A percentile compares a stretch with the other conserved stretches of the same genome.
Evolutionary conservation across 2,329 filamentous ascomycete species (phyloP).

Genomic region (Cladobotryum protrusum): DNA sequence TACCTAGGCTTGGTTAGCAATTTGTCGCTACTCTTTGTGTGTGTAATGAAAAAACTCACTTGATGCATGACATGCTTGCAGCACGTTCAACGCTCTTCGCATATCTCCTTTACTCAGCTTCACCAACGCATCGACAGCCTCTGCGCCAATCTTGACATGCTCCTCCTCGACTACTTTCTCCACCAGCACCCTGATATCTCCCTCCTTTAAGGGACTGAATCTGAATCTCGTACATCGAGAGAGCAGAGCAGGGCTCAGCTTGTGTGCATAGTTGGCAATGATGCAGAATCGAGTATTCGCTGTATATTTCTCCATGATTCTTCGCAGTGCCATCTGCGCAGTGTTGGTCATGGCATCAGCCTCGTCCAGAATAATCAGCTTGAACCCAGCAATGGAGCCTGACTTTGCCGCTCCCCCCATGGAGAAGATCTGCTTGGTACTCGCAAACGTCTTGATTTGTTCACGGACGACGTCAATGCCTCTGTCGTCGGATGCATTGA

Average conservation of each 20-base stretch:
- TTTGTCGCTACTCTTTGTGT: slow-evolving; percentile 44
- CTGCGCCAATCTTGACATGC: slow-evolving; percentile 71
- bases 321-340: slow-evolving; percentile 90
- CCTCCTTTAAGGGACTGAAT: slow-evolving; percentile 87
- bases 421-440: slow-evolving; percentile 92
- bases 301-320: slow-evolving; percentile 99
- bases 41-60: slow-evolving; percentile 41
- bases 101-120: slow-evolving; percentile 91
- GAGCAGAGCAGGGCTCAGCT: slow-evolving; percentile 84
- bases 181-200: slow-evolving; percentile 76
- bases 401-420: slow-evolving; percentile 45
- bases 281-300: slow-evolving; percentile 97
- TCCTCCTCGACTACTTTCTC: slow-evolving; percentile 88
- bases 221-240: slow-evolving; percentile 92
- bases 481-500: slow-evolving; percentile 94
- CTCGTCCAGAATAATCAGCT: slow-evolving; percentile 96
- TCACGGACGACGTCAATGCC: slow-evolving; percentile 97
- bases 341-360: slow-evolving; percentile 99
- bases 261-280: slow-evolving; percentile 98
- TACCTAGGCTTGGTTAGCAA: slow-evolving; percentile 50
- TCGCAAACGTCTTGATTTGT: slow-evolving; percentile 99
- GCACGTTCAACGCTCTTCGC: slow-evolving; percentile 86
- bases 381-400: slow-evolving; percentile 65
- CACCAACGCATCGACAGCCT: slow-evolving; percentile 78
- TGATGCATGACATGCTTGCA: slow-evolving; percentile 94